These are phyloP conservation scores for Populus hybrid DNA, from an alignment of 441 rosid genomes.

Conservation along the genomic window DNA sequence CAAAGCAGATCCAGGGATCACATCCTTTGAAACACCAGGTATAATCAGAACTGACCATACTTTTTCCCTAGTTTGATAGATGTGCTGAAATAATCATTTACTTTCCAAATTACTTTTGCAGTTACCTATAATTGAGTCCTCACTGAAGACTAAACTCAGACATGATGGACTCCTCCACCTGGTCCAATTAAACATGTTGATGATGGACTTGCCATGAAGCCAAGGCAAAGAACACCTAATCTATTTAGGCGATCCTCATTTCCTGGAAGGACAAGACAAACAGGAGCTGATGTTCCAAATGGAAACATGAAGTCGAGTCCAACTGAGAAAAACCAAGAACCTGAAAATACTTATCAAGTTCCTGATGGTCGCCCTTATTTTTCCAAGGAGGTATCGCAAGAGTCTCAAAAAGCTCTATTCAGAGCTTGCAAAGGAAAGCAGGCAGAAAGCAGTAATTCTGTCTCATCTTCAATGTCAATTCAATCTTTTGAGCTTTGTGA, in stretches of 20 bases:
- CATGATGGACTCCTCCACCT: conserved; percentile 57
- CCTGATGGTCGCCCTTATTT: conserved; percentile 22
- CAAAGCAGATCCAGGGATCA: conserved; percentile 47
- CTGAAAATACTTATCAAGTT: conserved; percentile 32
- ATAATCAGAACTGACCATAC: conserved; percentile 11
- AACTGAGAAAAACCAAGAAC: conserved; percentile 28
- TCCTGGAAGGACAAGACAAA: conserved; percentile 44
- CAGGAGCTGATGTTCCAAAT: conserved; percentile 47
- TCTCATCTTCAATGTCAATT: conserved; percentile 66
- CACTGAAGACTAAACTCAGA: conserved; percentile 64
- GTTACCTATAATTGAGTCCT: conserved; percentile 57
- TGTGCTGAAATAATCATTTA: no score
- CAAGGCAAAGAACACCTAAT: conserved; percentile 72
- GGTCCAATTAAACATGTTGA: conserved; percentile 47
- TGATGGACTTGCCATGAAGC: conserved; percentile 50
- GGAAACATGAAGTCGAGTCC: conserved; percentile 33
- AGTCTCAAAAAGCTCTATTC: conserved; percentile 33
- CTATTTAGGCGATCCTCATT: conserved; percentile 50
- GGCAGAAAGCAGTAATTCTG: conserved; percentile 69
- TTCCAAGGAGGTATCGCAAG: conserved; percentile 30
- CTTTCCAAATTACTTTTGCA: conserved; percentile 27
- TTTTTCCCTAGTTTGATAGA: no score
- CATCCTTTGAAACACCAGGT: conserved; percentile 74
- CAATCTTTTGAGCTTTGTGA: conserved; percentile 77
- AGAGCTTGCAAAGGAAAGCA: conserved; percentile 52